These are phyloP conservation scores for Solanum aculeatissimum DNA, from an alignment of 305 asterid genomes.

Conservation along the genomic window DNA sequence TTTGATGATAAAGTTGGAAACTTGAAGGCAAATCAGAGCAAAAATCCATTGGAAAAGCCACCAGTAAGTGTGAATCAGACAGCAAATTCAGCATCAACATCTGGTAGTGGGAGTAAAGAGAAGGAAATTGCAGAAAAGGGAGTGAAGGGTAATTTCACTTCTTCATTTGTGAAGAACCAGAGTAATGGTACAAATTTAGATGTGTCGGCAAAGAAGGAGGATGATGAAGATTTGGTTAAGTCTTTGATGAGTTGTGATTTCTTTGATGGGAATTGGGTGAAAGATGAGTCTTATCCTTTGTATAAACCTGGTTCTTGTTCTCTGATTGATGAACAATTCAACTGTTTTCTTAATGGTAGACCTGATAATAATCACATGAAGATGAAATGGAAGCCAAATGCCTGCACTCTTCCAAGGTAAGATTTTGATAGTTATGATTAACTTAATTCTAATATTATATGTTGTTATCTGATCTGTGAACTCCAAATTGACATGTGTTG, in stretches of 20 bases:
- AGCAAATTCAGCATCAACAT: conserved; percentile 12
- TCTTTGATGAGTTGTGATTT: conserved; percentile 43
- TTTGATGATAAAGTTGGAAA: conserved; percentile 11
- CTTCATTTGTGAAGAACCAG: conserved; percentile 10
- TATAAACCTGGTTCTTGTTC: conserved; percentile 86
- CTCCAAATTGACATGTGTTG: background rate
- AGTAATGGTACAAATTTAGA: background rate
- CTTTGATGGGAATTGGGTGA: conserved; percentile 82
- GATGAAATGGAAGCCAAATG: conserved; percentile 82
- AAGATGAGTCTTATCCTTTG: conserved; percentile 64
- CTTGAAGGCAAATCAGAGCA: conserved; percentile 37
- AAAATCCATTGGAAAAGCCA: conserved; percentile 7
- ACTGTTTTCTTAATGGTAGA: conserved; percentile 75
- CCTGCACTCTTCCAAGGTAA: conserved; percentile 79
- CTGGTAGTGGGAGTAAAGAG: conserved; percentile 9
- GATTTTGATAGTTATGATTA: background rate
- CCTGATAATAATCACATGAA: conserved; percentile 55
- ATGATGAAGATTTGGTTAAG: conserved; percentile 22
- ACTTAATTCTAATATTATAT: no score
- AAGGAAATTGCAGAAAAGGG: conserved; percentile 9
- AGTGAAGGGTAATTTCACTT: conserved; percentile 1
- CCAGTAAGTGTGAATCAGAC: conserved; percentile 10
- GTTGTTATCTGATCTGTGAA: background rate
- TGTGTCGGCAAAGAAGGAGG: conserved; percentile 3
- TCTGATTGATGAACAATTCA: conserved; percentile 75